These are phyloP conservation scores for Colletotrichum sp. DNA, from an alignment of 2,329 filamentous ascomycete species.

Conservation along the genomic window DNA sequence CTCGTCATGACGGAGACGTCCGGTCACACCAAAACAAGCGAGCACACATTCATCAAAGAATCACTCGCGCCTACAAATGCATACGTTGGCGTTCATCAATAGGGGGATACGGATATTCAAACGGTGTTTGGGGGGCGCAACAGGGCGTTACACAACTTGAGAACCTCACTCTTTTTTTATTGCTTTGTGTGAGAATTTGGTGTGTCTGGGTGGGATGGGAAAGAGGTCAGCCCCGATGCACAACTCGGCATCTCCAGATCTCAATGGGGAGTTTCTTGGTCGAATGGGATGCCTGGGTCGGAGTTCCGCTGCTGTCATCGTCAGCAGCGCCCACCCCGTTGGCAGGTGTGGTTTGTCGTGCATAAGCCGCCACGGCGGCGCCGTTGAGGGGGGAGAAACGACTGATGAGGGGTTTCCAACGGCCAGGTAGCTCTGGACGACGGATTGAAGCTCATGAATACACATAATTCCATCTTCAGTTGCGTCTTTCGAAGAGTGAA, in stretches of 20 bases:
- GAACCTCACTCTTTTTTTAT: not conserved
- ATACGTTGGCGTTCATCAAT: not conserved
- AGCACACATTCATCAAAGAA: not conserved
- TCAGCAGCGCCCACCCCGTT: not conserved
- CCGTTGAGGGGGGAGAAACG: not conserved
- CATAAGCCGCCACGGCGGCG: not conserved
- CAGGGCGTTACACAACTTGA: not conserved
- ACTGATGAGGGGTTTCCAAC: not conserved
- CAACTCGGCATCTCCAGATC: not conserved
- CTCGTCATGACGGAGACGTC: slow-evolving; percentile 1
- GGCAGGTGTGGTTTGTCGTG: not conserved
- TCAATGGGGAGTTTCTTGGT: not conserved
- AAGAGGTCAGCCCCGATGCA: not conserved
- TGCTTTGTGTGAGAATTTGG: not conserved
- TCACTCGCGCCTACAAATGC: not conserved
- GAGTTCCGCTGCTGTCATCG: not conserved
- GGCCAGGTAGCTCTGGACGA: not conserved
- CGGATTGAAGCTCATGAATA: not conserved
- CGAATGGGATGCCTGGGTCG: not conserved
- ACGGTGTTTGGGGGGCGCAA: not conserved
- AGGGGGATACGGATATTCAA: not conserved
- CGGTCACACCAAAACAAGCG: not conserved
- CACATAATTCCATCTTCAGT: not conserved
- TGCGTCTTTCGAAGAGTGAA: not conserved
- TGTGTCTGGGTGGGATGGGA: not conserved